Evolutionary conservation across 2,329 filamentous ascomycete species (phyloP).

Genomic region (Calonectria hawksworthii): DNA sequence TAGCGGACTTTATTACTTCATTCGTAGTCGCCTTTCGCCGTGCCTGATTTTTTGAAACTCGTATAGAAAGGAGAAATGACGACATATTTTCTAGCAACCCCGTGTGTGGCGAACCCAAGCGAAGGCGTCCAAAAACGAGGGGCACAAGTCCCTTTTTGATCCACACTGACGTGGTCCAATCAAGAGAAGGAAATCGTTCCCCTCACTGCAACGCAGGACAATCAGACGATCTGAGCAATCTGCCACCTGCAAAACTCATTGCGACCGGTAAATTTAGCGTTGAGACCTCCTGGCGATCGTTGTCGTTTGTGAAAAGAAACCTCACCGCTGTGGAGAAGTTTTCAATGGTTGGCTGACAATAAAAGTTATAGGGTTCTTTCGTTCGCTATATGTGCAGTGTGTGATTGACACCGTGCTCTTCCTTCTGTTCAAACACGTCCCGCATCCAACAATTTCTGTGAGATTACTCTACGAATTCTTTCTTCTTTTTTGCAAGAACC

Average conservation of each 20-base stretch:
- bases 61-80: neutral
- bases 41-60: neutral
- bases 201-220: too few relatives aligned
- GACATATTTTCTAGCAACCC: neutral
- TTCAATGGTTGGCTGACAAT: neutral
- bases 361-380: too few relatives aligned
- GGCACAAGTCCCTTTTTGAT: neutral
- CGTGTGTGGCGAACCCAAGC: neutral
- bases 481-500: neutral
- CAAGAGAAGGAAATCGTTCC: neutral
- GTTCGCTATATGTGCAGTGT: neutral
- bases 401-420: too few relatives aligned
- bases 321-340: neutral
- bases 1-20: neutral
- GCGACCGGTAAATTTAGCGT: neutral
- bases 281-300: neutral
- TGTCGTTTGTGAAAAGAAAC: neutral
- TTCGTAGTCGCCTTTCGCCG: neutral
- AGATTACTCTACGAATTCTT: neutral
- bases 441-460: neutral
- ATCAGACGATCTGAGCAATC: too few relatives aligned
- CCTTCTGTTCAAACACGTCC: neutral
- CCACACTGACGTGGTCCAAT: neutral
- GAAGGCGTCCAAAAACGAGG: neutral
- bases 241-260: neutral